Base-by-base conservation (phyloP, 768 basidiomycete genomes). In the Naganishia vaughanmartiniae region DNA sequence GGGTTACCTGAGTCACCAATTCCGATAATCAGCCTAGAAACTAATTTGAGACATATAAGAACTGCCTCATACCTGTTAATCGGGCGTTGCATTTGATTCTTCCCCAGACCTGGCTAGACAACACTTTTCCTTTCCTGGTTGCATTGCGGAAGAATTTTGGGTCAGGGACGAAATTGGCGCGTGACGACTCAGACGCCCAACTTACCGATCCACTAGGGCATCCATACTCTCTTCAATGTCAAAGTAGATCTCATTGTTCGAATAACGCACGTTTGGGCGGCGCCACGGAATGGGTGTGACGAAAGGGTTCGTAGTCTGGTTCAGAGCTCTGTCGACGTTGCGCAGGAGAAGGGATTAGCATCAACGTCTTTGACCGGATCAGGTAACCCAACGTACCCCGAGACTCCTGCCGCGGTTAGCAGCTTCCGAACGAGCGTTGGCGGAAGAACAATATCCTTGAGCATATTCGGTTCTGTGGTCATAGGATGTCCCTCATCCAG, bases 201-300 rank as follows among this genome's bases (percentile, higher is more conserved):
- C 86, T 72, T 75, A 92, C 91, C 87, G 88, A 81, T 89, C 89
- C 30, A 93, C 86, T 39, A 90, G 85, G 0, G 89, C 91, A 73
- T 86, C 87, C 57, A 96, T 83, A 63, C 89, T 87, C 80, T 98
- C 95, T 0, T 86, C 84, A 70, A 96, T 84, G 77, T 98, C 94
- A 78, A 98, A 93, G 79, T 92, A 91, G 21, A 96, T 89, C 80
- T 98, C 94, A 76, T 96, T 95, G 80, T 86, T 89, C 34, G 89
- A 87, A 78, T 97, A 90, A 70, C 88, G 85, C 46, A 94, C 83
- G 9, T 90, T 90, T 0, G 89, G 85, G 79, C 90, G 90, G 68
- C 95, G 86, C 94, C 94, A 98, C 2, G 94, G 92, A 77, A 95
- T 94, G 0, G 91, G 90, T 0, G 91, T 92, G 0, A 92, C 87